Conservation (phyloP, 2,329 filamentous ascomycete species). For the Teratosphaeria epicoccoides region DNA sequence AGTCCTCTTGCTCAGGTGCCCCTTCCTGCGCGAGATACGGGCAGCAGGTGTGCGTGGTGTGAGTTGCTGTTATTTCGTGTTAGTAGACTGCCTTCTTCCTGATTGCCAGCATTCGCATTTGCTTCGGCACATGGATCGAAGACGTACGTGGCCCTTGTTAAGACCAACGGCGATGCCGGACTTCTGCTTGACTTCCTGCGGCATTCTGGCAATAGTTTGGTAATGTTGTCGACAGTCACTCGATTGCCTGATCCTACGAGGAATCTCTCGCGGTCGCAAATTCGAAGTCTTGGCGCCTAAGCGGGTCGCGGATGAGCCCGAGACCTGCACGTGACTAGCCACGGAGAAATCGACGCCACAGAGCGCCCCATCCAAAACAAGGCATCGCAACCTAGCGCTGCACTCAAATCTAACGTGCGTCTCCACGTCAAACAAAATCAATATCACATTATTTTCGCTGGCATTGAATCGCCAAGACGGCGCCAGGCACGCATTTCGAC, state of each 20-base stretch:
- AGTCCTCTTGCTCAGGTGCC: slow-evolving; percentile 91
- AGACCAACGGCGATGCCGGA: slow-evolving; percentile 49
- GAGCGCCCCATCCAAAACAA: background rate
- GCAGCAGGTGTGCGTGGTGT: slow-evolving; percentile 40
- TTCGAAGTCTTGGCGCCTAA: background rate
- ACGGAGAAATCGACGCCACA: background rate
- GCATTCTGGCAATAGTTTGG: slow-evolving; percentile 33
- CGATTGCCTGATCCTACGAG: background rate
- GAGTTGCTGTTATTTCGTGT: slow-evolving; percentile 33
- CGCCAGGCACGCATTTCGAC: no score
- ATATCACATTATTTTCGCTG: no score
- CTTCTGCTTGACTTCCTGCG: slow-evolving; percentile 45
- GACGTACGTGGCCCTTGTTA: slow-evolving; percentile 58
- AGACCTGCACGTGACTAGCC: background rate
- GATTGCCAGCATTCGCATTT: slow-evolving; percentile 4
- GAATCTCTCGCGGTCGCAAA: background rate
- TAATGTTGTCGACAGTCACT: slow-evolving; percentile 8
- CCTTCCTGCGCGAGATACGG: slow-evolving; percentile 64
- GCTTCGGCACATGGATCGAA: slow-evolving; percentile 1
- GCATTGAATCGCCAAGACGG: no score
- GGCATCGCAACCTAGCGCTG: no score
- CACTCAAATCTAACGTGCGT: no score
- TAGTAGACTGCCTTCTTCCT: slow-evolving; percentile 9
- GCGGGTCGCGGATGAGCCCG: background rate
- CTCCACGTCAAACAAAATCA: no score